phyloP scores from a whole-genome alignment of 2,329 filamentous ascomycete genomes.

The Huntiella bhutanensis region DNA sequence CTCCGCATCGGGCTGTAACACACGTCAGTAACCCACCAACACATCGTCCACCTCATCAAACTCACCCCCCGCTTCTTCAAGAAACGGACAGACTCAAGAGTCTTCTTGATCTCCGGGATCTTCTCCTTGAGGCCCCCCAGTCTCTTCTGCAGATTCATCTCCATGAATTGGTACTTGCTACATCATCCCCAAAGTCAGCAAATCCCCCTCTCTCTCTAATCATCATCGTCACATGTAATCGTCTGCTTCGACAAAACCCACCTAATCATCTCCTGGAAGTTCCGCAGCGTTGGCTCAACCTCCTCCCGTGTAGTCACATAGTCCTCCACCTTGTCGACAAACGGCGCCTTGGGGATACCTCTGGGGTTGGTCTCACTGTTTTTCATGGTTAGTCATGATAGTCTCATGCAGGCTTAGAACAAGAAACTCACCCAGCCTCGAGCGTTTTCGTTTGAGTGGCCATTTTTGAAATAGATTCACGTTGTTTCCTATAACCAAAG shows the following conservation, averaged over 20 bases:
- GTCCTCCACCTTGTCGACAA: conserved; percentile 77
- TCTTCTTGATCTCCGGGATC: conserved; percentile 94
- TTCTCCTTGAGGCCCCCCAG: conserved; percentile 74
- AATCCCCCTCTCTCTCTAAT: background rate
- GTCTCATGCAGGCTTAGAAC: background rate
- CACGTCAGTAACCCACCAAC: background rate
- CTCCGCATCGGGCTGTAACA: conserved; percentile 32
- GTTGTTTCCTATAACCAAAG: background rate
- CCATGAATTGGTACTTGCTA: conserved; percentile 99
- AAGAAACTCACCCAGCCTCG: conserved; percentile 8
- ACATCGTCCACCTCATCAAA: background rate
- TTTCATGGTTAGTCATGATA: background rate
- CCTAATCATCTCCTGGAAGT: conserved; percentile 89
- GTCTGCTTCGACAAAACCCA: conserved; percentile 25
- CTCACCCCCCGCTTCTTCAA: conserved; percentile 55
- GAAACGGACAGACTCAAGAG: conserved; percentile 77
- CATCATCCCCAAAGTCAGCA: background rate
- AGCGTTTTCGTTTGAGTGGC: conserved; percentile 7
- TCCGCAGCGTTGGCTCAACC: conserved; percentile 62
- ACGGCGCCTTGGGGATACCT: conserved; percentile 67
- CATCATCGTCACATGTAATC: background rate
- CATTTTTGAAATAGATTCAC: conserved; percentile 2
- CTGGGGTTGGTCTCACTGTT: conserved; percentile 50
- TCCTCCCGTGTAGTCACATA: conserved; percentile 63
- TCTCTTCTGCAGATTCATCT: conserved; percentile 74